A percentile compares a stretch with the other conserved stretches of the same genome.
Conservation (phyloP, 2,329 filamentous ascomycete genomes). For the Alternaria incomplexa region DNA sequence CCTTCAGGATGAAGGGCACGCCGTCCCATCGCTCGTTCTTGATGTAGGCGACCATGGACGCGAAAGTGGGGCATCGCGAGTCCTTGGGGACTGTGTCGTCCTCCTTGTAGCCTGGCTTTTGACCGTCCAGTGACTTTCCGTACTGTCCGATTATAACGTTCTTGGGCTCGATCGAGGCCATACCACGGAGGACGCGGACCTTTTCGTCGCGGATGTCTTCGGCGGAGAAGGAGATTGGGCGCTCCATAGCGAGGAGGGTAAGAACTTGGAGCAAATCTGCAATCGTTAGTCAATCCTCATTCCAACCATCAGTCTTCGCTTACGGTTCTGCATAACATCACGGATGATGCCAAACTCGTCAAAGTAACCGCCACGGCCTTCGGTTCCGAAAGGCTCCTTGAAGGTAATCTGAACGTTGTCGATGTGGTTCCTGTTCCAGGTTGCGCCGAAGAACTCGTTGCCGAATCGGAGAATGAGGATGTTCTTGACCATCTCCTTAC, state of each 20-base stretch:
- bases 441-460: conserved; percentile 97
- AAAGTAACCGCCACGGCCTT: conserved; percentile 97
- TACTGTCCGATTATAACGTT: conserved; percentile 99
- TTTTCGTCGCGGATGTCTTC: conserved; percentile 99
- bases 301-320: conserved; percentile 31
- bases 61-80: conserved; percentile 97
- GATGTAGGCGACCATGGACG: conserved; percentile 95
- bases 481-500: conserved; percentile 99
- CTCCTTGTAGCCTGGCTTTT: conserved; percentile 97
- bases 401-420: conserved; percentile 99
- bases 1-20: conserved; percentile 99
- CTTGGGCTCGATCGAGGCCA: conserved; percentile 95
- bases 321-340: conserved; percentile 98
- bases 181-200: conserved; percentile 91
- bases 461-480: conserved; percentile 97
- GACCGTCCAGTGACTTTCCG: conserved; percentile 92
- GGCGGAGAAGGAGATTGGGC: conserved; percentile 95
- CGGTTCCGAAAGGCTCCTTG: conserved; percentile 98
- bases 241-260: conserved; percentile 96
- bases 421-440: conserved; percentile 99
- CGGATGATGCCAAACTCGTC: conserved; percentile 99
- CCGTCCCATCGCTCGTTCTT: conserved; percentile 99
- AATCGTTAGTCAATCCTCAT: conserved; percentile 19
- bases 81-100: conserved; percentile 98
- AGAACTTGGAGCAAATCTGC: conserved; percentile 88